Conservation (phyloP, 371 early-diverging fungal genomes). For the Mucor plumbeus region DNA sequence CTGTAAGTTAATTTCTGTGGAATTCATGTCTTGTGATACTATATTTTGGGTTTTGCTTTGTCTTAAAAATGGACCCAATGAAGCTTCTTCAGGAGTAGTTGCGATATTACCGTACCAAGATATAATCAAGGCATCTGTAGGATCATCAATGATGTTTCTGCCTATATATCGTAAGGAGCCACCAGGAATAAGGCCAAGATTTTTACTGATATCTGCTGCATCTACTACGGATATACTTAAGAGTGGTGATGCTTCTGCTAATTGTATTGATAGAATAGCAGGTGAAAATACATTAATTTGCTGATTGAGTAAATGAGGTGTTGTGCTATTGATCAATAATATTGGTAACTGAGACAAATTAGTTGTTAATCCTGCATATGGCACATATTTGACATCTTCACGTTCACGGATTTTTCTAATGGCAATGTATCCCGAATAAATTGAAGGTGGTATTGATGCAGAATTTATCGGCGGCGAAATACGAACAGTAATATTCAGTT, state of each 20-base stretch:
- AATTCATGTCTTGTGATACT: not conserved
- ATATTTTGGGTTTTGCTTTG: not conserved
- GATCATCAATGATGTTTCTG: slow-evolving; percentile 33
- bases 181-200: slow-evolving; percentile 41
- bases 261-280: slow-evolving; percentile 31
- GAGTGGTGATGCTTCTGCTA: slow-evolving; percentile 37
- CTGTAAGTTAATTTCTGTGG: not conserved
- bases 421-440: slow-evolving; percentile 48
- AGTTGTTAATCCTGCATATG: slow-evolving; percentile 49
- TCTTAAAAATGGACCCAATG: not conserved
- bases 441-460: slow-evolving; percentile 26
- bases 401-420: slow-evolving; percentile 22
- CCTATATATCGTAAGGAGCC: slow-evolving; percentile 38
- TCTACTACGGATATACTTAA: slow-evolving; percentile 32
- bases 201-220: slow-evolving; percentile 20
- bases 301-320: slow-evolving; percentile 30
- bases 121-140: slow-evolving; percentile 30
- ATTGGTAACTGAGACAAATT: slow-evolving; percentile 38
- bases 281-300: slow-evolving; percentile 16
- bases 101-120: slow-evolving; percentile 44
- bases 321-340: slow-evolving; percentile 36
- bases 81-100: slow-evolving; percentile 30
- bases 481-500: slow-evolving; percentile 31
- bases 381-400: slow-evolving; percentile 30
- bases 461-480: slow-evolving; percentile 35